Percentiles rank a stretch among this genome's conserved stretches.
Conservation (phyloP, 148 eudicot genomes). For the Vaccinium macrocarpon region DNA sequence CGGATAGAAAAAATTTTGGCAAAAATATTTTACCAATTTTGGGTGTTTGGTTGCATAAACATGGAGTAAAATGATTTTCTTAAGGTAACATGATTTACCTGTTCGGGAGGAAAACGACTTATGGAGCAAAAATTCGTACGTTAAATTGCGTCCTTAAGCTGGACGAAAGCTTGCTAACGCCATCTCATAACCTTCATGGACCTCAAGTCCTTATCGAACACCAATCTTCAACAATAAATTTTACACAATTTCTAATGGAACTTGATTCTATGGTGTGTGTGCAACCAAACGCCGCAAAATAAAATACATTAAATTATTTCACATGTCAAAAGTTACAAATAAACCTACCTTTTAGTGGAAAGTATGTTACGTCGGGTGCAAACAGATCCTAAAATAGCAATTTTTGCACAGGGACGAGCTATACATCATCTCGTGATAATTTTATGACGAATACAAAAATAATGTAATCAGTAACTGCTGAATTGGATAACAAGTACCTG, state of each 20-base stretch:
- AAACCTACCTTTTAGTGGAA: not conserved
- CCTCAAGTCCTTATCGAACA: not conserved
- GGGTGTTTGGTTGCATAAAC: no score
- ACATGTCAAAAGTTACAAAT: not conserved
- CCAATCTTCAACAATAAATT: not conserved
- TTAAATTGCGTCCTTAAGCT: not conserved
- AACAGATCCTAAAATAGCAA: not conserved
- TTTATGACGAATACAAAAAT: no score
- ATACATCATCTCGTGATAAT: not conserved
- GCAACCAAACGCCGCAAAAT: not conserved
- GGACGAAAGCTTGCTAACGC: not conserved
- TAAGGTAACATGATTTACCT: not conserved
- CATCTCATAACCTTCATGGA: not conserved
- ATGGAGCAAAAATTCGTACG: no score
- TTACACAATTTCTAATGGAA: not conserved
- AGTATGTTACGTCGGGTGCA: not conserved
- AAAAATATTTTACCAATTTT: no score
- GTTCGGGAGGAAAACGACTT: no score
- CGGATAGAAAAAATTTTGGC: no score
- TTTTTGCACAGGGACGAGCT: not conserved
- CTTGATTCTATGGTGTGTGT: not conserved
- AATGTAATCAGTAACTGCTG: no score
- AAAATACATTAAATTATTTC: not conserved
- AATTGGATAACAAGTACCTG: no score
- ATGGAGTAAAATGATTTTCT: no score